These are phyloP conservation scores for Posidonia oceanica DNA, from an alignment of 116 monocot genomes.

Conservation along the genomic window DNA sequence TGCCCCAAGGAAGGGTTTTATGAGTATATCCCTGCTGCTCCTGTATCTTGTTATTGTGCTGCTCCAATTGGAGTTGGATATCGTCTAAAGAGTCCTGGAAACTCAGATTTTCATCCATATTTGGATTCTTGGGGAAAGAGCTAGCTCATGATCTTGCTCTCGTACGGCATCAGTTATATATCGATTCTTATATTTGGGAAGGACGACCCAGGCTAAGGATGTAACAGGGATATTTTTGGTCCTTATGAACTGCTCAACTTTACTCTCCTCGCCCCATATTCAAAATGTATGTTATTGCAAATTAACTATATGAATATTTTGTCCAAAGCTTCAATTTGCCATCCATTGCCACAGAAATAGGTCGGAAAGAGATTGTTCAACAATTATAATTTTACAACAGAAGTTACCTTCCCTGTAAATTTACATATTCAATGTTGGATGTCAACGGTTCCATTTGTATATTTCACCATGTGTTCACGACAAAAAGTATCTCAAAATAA, in stretches of 20 bases:
- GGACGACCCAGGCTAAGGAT: constrained; percentile 84
- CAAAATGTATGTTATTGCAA: constrained; percentile 32
- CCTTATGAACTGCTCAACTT: constrained; percentile 92
- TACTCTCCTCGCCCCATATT: constrained; percentile 53
- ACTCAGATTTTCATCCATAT: constrained; percentile 50
- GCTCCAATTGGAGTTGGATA: constrained; percentile 75
- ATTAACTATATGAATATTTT: neutral
- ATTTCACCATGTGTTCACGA: too few species aligned
- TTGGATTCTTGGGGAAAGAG: constrained; percentile 21
- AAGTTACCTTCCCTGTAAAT: too few species aligned
- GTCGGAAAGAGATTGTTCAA: too few species aligned
- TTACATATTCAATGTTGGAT: too few species aligned
- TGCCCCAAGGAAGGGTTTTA: constrained; percentile 43
- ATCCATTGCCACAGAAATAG: neutral
- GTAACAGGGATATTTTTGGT: constrained; percentile 73
- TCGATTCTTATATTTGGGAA: constrained; percentile 72
- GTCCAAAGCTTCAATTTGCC: neutral
- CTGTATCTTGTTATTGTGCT: constrained; percentile 54
- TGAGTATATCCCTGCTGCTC: constrained; percentile 56
- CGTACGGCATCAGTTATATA: constrained; percentile 42
- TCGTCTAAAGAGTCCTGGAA: constrained; percentile 88
- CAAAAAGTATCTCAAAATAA: neutral
- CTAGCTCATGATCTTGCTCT: constrained; percentile 44
- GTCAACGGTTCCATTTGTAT: too few species aligned
- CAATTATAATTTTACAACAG: too few species aligned